Evolutionary conservation across 208 protist genomes (phyloP).

Genomic region (Wallacemonas collosoma): DNA sequence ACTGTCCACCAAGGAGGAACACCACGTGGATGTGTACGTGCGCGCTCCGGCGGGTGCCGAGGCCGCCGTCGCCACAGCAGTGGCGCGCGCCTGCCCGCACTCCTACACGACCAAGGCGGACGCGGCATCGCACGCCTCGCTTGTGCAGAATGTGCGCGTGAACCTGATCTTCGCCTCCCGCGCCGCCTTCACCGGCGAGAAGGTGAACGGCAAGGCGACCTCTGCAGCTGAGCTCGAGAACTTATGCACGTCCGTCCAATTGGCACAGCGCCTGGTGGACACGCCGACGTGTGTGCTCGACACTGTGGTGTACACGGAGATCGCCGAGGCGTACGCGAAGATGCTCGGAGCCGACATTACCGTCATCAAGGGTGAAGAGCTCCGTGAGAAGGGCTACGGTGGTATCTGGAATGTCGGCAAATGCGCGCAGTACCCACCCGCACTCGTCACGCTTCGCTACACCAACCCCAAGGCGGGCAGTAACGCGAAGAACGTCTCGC

Average conservation of each 20-base stretch:
- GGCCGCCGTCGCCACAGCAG: slow-evolving; percentile 43
- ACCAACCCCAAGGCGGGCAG: slow-evolving; percentile 39
- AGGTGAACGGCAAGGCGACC: slow-evolving; percentile 26
- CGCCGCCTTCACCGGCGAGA: slow-evolving; percentile 40
- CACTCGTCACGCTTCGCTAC: slow-evolving; percentile 74
- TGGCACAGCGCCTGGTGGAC: slow-evolving; percentile 85
- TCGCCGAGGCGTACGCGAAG: slow-evolving; percentile 53
- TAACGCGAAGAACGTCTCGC: slow-evolving; percentile 52
- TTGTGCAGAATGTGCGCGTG: slow-evolving; percentile 25
- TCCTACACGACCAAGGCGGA: slow-evolving; percentile 57
- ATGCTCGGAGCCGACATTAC: slow-evolving; percentile 47
- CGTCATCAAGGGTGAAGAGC: slow-evolving; percentile 70
- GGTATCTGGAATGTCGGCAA: slow-evolving; percentile 83
- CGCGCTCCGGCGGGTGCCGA: slow-evolving; percentile 39
- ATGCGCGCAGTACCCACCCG: slow-evolving; percentile 58
- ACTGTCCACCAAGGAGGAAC: slow-evolving; percentile 14
- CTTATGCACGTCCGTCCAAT: slow-evolving; percentile 65
- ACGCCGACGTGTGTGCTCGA: slow-evolving; percentile 73
- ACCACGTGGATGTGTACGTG: slow-evolving; percentile 60
- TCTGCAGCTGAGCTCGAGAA: slow-evolving; percentile 45
- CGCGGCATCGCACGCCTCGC: slow-evolving; percentile 31
- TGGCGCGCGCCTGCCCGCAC: slow-evolving; percentile 49
- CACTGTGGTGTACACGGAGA: slow-evolving; percentile 73
- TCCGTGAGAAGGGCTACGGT: slow-evolving; percentile 67
- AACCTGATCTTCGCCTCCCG: slow-evolving; percentile 53